Conservation (phyloP, 306 rosid species). For the Astragalus membranaceus region DNA sequence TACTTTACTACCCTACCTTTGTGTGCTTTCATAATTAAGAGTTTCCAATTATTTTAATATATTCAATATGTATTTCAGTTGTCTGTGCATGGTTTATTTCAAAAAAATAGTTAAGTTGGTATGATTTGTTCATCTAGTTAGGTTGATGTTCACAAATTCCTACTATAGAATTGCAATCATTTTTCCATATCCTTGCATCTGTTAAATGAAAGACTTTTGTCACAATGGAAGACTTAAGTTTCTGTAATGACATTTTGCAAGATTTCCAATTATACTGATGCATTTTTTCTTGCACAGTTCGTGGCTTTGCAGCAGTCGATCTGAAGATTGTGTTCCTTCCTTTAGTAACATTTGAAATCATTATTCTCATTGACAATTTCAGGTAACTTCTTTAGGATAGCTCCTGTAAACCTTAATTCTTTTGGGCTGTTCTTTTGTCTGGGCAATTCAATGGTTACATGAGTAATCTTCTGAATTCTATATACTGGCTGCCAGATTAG, state of each 20-base stretch:
- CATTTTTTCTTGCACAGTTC: constrained; percentile 46
- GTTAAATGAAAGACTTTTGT: constrained; percentile 4
- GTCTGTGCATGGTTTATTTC: not conserved
- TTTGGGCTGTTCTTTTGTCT: not conserved
- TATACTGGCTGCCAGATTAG: not conserved
- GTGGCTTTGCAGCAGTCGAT: constrained; percentile 56
- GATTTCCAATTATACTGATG: constrained; percentile 21
- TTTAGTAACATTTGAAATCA: constrained; percentile 74
- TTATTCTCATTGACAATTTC: constrained; percentile 83
- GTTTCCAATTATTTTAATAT: constrained; percentile 4
- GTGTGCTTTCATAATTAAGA: not conserved
- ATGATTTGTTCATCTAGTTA: constrained; percentile 11
- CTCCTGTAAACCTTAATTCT: constrained; percentile 12
- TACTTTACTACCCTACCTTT: constrained; percentile 26
- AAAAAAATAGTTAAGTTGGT: constrained; percentile 3
- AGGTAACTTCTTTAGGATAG: constrained; percentile 48
- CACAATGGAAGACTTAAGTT: not conserved
- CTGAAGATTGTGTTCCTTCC: constrained; percentile 94
- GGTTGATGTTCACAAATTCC: constrained; percentile 4
- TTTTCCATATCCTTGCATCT: not conserved
- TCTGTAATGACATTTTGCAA: constrained; percentile 11
- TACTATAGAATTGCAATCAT: not conserved
- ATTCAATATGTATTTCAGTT: not conserved
- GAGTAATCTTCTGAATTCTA: not conserved
- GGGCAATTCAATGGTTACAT: not conserved